Base-by-base conservation (phyloP, 352 stramenopile species). In the Phytophthora multivora region DNA sequence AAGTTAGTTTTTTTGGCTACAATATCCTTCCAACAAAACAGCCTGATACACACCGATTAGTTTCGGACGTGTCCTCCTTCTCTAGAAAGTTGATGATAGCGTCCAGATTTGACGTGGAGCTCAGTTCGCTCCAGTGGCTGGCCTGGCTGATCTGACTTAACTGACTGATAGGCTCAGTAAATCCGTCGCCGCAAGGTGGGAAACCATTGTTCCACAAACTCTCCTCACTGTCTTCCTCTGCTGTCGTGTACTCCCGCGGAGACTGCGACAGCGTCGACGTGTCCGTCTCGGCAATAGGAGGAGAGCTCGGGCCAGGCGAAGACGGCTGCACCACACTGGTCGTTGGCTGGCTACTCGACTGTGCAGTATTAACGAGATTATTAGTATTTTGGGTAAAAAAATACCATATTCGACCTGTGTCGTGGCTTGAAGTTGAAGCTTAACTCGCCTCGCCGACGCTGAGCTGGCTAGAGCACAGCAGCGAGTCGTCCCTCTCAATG, bases 61-160 rank as follows among this genome's bases (percentile, higher is more conserved):
- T 79, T 40, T 93, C 83, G 3, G 80, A 72, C 18, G 73, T 73
- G 63, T 93, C 86, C 31, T 95, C 84, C 49, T 85, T 84, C 51
- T 95, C 86, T 3, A 95, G 63, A 51, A 92, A 95, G 51, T 66
- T 91, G 59, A 95, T 90, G 61, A 95, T 93, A 45, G 90, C 84
- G 65, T 93, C 86, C 50, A 95, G 64, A 39, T 95, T 90, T 38
- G 84, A 91, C 39, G 85, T 93, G 28, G 77, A 90, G 70, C 80
- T 92, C 39, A 93, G 71, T 63, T 93, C 83, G 51, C 86, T 92
- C 80, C 81, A 89, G 48, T 95, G 82, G 47, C 86, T 95, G 15
- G 75, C 56, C 38, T 91, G 83, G 49, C 79, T 91, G 41, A 90
- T 63, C 58, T 91, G 78, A 54, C 79, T 90, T 53, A 90, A 46